Evolutionary conservation across 2,329 filamentous ascomycete genomes (phyloP).

Genomic region (Epichloe uncinata): DNA sequence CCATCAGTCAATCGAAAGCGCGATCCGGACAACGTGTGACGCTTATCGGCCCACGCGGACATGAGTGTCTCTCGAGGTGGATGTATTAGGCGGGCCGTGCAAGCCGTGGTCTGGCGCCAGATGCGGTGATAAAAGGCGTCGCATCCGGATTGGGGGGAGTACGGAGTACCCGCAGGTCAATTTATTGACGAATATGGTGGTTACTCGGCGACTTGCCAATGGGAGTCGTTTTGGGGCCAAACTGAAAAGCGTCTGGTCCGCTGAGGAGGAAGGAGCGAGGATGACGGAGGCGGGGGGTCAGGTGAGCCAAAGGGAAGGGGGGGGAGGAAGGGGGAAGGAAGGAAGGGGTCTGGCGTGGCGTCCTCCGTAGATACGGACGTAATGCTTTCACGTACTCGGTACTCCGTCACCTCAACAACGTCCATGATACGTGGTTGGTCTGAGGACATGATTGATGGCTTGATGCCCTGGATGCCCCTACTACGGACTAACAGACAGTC

Average conservation of each 20-base stretch:
- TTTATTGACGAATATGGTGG: no score
- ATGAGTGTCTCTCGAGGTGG: background rate
- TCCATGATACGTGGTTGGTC: background rate
- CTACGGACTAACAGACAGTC: no score
- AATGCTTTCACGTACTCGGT: conserved; percentile 14
- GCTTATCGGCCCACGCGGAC: conserved; percentile 3
- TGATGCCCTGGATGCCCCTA: background rate
- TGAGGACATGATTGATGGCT: background rate
- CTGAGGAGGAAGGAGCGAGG: background rate
- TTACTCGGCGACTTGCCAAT: no score
- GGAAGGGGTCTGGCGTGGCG: background rate
- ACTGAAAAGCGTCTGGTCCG: no score
- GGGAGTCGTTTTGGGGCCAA: no score
- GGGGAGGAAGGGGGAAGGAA: no score
- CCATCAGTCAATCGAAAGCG: background rate
- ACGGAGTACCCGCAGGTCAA: no score
- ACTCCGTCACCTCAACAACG: background rate
- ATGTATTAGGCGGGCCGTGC: background rate
- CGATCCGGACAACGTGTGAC: background rate
- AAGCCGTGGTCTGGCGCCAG: background rate
- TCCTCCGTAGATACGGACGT: conserved; percentile 10
- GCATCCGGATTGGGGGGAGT: background rate
- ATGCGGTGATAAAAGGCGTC: background rate
- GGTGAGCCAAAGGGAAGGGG: background rate
- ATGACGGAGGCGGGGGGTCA: background rate